phyloP scores from a whole-genome alignment of 208 protist genomes.

The Naegleria fowleri region DNA sequence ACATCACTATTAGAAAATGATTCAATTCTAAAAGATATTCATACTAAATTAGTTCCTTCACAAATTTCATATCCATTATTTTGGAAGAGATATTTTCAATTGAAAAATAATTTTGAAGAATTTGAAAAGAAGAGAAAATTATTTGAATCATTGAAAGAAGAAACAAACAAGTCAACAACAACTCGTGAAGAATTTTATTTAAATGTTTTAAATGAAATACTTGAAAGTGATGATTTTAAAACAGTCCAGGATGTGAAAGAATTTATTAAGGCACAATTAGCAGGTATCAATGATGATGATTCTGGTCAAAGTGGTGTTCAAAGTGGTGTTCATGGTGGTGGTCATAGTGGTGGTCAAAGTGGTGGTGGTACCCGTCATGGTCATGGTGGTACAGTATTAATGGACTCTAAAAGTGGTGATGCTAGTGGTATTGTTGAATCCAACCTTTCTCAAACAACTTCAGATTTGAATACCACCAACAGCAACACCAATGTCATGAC shows the following conservation, averaged over 20 bases:
- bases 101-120: background rate
- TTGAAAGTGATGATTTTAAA: background rate
- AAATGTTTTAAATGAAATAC: background rate
- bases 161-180: background rate
- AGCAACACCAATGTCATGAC: no score
- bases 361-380: no score
- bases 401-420: no score
- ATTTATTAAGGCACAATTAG: background rate
- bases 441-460: no score
- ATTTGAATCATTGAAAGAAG: background rate
- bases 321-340: no score
- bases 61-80: background rate
- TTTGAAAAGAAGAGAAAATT: slow-evolving; percentile 4
- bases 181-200: background rate
- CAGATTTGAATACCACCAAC: no score
- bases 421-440: no score
- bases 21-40: background rate
- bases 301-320: no score
- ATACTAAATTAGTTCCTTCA: background rate
- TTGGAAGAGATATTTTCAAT: background rate
- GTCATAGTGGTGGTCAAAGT: no score
- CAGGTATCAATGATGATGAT: no score
- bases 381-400: no score
- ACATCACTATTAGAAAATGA: background rate
- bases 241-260: background rate